Conservation (phyloP, 495 filamentous ascomycete species). For the Haplographium delicatum region DNA sequence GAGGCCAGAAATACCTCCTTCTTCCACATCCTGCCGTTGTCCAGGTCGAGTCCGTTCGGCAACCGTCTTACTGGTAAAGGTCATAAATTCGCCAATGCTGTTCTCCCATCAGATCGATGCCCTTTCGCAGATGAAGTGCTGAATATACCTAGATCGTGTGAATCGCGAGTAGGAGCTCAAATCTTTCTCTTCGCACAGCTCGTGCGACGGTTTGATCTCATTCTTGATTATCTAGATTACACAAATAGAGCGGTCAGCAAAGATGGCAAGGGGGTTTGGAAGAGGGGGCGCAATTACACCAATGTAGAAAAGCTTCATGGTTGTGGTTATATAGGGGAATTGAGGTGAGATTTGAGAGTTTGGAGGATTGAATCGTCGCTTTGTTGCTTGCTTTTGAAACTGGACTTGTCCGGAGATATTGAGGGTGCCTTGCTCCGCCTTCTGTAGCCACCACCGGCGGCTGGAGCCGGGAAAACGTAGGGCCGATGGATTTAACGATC, state of each 20-base stretch:
- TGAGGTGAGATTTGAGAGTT: neutral
- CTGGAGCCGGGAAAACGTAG: neutral
- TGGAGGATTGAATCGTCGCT: neutral
- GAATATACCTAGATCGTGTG: constrained; percentile 58
- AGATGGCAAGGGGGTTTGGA: neutral
- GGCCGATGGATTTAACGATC: neutral
- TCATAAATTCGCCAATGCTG: constrained; percentile 56
- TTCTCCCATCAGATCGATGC: neutral
- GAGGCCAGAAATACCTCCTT: constrained; percentile 56
- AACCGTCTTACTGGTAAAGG: constrained; percentile 59
- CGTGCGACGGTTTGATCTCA: constrained; percentile 68
- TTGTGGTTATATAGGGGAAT: constrained; percentile 28
- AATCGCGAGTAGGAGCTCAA: constrained; percentile 77
- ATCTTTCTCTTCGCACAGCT: constrained; percentile 76
- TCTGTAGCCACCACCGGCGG: neutral
- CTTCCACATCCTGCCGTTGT: constrained; percentile 85
- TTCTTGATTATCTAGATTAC: constrained; percentile 71
- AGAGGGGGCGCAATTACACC: constrained; percentile 54
- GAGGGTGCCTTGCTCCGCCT: neutral
- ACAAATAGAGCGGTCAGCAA: constrained; percentile 16
- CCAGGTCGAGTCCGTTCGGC: constrained; percentile 83
- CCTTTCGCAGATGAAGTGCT: neutral
- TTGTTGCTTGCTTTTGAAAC: constrained; percentile 10
- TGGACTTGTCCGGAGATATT: too few relatives aligned
- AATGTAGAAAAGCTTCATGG: constrained; percentile 92